phyloP scores from a whole-genome alignment of 352 stramenopile species.

The Elongisporangium prolatum region DNA sequence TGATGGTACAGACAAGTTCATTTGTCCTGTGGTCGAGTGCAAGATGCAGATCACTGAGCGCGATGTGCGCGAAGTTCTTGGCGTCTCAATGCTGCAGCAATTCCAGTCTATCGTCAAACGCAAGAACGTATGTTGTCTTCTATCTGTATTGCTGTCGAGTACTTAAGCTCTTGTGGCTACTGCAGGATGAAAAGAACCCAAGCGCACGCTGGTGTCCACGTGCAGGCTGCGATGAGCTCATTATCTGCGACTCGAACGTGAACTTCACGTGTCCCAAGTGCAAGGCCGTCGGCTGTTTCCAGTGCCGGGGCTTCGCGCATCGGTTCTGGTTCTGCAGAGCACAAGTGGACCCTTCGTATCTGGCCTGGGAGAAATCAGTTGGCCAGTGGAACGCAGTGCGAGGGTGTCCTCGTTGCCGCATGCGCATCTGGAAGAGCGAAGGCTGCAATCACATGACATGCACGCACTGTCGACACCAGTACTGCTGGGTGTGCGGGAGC shows the following conservation, averaged over 20 bases:
- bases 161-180: too few relatives aligned
- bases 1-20: constrained; percentile 43
- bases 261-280: constrained; percentile 67
- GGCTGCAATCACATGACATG: constrained; percentile 77
- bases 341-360: constrained; percentile 48
- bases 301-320: constrained; percentile 47
- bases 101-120: constrained; percentile 39
- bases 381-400: constrained; percentile 46
- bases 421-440: constrained; percentile 78
- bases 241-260: constrained; percentile 39
- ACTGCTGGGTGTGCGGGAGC: constrained; percentile 66
- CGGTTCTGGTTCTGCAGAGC: constrained; percentile 53
- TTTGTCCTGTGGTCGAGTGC: constrained; percentile 59
- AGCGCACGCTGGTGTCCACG: constrained; percentile 62
- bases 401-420: constrained; percentile 48
- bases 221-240: constrained; percentile 54
- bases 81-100: constrained; percentile 13
- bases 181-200: constrained; percentile 72
- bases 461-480: constrained; percentile 53
- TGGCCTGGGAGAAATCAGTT: constrained; percentile 54
- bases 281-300: constrained; percentile 47
- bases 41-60: constrained; percentile 25
- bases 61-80: constrained; percentile 32
- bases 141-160: background rate
- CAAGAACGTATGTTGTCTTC: constrained; percentile 33